These are phyloP conservation scores for Leccinum variicolor DNA, from an alignment of 768 basidiomycete genomes.

Conservation along the genomic window DNA sequence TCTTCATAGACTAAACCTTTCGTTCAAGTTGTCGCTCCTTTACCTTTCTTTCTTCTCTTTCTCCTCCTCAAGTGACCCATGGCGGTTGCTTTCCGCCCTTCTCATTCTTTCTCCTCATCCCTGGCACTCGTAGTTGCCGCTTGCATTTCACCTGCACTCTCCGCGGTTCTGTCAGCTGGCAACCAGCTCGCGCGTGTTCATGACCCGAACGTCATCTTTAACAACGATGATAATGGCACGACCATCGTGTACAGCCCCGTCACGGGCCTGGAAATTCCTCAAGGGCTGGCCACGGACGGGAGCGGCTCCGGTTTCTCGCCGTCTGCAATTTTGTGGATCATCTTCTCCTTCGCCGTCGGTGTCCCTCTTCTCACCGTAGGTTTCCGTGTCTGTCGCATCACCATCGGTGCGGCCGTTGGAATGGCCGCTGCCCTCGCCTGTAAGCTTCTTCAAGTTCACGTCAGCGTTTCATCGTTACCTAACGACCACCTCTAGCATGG, in stretches of 20 bases:
- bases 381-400: slow-evolving; percentile 53
- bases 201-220: slow-evolving; percentile 31
- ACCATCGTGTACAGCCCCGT: slow-evolving; percentile 42
- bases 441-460: slow-evolving; percentile 24
- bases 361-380: slow-evolving; percentile 53
- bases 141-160: slow-evolving; percentile 4
- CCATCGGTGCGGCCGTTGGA: slow-evolving; percentile 53
- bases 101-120: slow-evolving; percentile 14
- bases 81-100: slow-evolving; percentile 21
- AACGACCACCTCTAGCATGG: slow-evolving; percentile 45
- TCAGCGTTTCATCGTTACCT: background rate
- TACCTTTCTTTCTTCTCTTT: background rate
- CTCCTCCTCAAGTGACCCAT: slow-evolving; percentile 17
- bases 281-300: slow-evolving; percentile 59
- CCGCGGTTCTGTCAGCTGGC: slow-evolving; percentile 3
- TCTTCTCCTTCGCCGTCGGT: slow-evolving; percentile 49
- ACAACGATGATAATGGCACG: slow-evolving; percentile 30
- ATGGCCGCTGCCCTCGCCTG: slow-evolving; percentile 45
- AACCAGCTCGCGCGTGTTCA: slow-evolving; percentile 21
- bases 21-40: slow-evolving; percentile 7
- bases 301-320: slow-evolving; percentile 46
- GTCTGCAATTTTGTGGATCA: slow-evolving; percentile 57
- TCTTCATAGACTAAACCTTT: background rate
- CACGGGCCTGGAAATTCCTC: slow-evolving; percentile 44
- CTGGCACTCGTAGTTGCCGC: slow-evolving; percentile 16